Base-by-base conservation (phyloP, 768 basidiomycete genomes). In the Suillus luteus region DNA sequence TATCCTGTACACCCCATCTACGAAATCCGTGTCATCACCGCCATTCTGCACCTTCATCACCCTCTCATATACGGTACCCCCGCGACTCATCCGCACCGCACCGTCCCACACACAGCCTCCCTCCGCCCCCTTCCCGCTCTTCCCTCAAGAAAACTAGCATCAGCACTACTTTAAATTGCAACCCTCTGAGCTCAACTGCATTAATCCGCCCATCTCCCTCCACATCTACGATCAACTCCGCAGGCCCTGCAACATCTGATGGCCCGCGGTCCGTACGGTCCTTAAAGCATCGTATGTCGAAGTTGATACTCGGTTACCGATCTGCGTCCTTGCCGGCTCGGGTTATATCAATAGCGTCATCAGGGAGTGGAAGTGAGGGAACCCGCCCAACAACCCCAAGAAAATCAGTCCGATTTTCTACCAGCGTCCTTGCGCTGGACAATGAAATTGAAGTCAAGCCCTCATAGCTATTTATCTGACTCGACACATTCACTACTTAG, bases 1-100 rank as follows among this genome's bases (percentile, higher is more conserved):
- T 89, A 37, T 91, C 90, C 7, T 85, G 88, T 43, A 92, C 90
- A 1, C 90, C 90, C 4, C 90, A 91, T 71, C 75, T 91, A 35
- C 82, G 86, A 49, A 67, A 60, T 49, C 59, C 71, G 15, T 31
- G 57, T 41, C 68, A 62, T 48, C 74, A 66, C 12, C 67, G 70
- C 33, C 62, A 71, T 54, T 59, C 68, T 14, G 31, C 69, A 3
- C 59, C 67, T 14, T 61, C 74, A 15, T 63, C 65, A 43, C 67
- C 66, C 12, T 60, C 68, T 24, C 66, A 17, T 51, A 61, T 58
- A 75, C 52, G 74, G 59, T 70, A 79, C 37, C 72, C 74, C 62
- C 74, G 52, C 60, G 72, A 70, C 14, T 57, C 70, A 14, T 58
- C 73, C 48, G 68, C 69, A 46, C 77, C 61, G 14, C 62, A 65